Base-by-base conservation (phyloP, 305 asterid species). In the Fraxinus greggii region DNA sequence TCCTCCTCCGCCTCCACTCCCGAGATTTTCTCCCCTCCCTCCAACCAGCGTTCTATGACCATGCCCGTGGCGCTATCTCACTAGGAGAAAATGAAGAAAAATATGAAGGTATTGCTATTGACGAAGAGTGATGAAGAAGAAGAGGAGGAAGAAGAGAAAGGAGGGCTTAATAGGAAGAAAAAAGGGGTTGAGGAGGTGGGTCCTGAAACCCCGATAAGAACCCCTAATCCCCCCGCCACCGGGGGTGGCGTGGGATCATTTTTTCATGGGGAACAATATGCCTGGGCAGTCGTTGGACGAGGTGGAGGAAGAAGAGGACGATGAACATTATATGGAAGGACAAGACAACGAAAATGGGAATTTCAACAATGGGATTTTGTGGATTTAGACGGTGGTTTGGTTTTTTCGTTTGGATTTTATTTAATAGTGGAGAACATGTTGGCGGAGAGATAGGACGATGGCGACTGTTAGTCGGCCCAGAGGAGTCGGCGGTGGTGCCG, bases 1-100 rank as follows among this genome's bases (percentile, higher is more conserved):
- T 4, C 98, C 93, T 0, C 98, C 99, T 3, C 99, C 99, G 17
- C 99, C 99, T 9, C 99, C 99, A 0, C 88, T 93, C 76, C 99
- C 98, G 0, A 83, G 83, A 84, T 95, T 94, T 83, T 95, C 99
- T 1, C 98, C 99, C 0, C 84, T 89, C 76, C 81, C 92, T 15
- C 93, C 94, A 0, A 95, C 23, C 93, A 89, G 69, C 91, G 99
- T 15, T 70, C 99, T 0, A 85, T 88, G 76, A 94, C 99, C 10
- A 94, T 94, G 99, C 99, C 99, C 0, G 92, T 90, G 1, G 79
- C 61, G 1, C 17, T 90, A 9, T 75, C 86, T 2, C 81, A 85
- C 61, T 79, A 89, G 33, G 85, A 84, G 35, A 90, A 85, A 3
- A 72, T 83, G 81, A 86, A 89, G 88, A 88, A 86, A 29, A 92